Conservation (phyloP, 441 rosid species). For the Erodium texanum region DNA sequence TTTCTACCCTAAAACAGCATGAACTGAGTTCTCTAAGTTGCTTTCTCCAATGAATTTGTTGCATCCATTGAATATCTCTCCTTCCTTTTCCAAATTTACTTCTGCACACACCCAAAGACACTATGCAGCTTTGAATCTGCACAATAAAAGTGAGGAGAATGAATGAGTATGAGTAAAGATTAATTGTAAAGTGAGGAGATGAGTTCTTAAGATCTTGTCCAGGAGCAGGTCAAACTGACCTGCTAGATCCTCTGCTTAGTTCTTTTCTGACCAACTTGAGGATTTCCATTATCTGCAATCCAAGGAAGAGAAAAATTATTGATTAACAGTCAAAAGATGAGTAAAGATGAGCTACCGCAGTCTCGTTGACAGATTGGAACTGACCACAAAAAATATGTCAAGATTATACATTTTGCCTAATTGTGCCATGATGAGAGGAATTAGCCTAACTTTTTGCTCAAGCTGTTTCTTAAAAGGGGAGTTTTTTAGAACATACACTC, state of each 20-base stretch:
- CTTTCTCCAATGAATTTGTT: neutral
- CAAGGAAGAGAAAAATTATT: neutral
- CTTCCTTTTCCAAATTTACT: neutral
- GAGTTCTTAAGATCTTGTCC: neutral
- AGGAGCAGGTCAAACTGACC: neutral
- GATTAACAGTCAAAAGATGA: neutral
- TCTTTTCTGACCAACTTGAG: neutral
- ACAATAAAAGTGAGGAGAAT: neutral
- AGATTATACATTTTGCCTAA: no score
- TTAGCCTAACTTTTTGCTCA: neutral
- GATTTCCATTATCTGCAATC: slow-evolving; percentile 1
- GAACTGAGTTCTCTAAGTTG: neutral
- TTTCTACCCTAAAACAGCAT: neutral
- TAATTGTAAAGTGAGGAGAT: neutral
- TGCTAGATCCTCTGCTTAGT: slow-evolving; percentile 1
- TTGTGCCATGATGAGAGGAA: neutral
- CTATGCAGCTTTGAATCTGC: neutral
- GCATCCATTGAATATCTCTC: neutral
- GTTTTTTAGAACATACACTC: neutral
- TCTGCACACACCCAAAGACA: no score
- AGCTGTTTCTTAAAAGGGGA: neutral
- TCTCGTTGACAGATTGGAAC: neutral
- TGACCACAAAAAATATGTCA: no score
- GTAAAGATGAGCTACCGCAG: neutral
- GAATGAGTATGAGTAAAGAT: neutral